Conservation (phyloP, 1,139 yeast species). For the Kazachstania sp. region DNA sequence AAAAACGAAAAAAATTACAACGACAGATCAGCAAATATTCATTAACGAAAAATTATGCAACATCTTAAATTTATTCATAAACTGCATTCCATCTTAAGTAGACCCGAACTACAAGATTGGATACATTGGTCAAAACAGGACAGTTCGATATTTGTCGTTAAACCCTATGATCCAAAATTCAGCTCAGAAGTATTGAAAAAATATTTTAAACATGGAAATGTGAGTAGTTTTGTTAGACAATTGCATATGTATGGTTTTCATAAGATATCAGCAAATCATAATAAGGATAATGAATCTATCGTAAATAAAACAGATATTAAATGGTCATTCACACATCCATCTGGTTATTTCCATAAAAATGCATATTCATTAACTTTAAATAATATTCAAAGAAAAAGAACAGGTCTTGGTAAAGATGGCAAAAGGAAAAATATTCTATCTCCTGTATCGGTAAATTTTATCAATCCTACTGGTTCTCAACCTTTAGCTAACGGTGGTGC, state of each 20-base stretch:
- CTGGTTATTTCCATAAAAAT: slow-evolving; percentile 68
- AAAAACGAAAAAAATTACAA: too few species aligned
- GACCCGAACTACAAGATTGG: slow-evolving; percentile 32
- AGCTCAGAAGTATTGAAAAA: slow-evolving; percentile 51
- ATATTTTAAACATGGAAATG: slow-evolving; percentile 74
- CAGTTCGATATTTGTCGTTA: slow-evolving; percentile 50
- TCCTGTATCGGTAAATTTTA: slow-evolving; percentile 10
- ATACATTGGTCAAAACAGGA: slow-evolving; percentile 71
- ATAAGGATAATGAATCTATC: slow-evolving; percentile 3
- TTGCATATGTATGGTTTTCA: slow-evolving; percentile 66
- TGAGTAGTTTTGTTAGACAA: slow-evolving; percentile 71
- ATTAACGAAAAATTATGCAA: slow-evolving; percentile 5
- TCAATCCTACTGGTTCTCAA: slow-evolving; percentile 3
- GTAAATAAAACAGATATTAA: slow-evolving; percentile 28
- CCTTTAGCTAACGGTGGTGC: neutral
- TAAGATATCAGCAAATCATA: slow-evolving; percentile 14
- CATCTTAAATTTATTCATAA: slow-evolving; percentile 27
- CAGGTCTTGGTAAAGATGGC: slow-evolving; percentile 28
- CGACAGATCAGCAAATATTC: too few species aligned
- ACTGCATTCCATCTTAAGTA: slow-evolving; percentile 24
- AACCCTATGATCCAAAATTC: slow-evolving; percentile 60
- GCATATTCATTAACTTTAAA: slow-evolving; percentile 43
- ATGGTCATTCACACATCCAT: slow-evolving; percentile 88
- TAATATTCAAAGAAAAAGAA: slow-evolving; percentile 27
- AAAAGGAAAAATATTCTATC: slow-evolving; percentile 28